Evolutionary conservation across 768 basidiomycete genomes (phyloP), one percentile per base, ranked within the genome.

Genomic region (Cystofilobasidium ferigula): DNA sequence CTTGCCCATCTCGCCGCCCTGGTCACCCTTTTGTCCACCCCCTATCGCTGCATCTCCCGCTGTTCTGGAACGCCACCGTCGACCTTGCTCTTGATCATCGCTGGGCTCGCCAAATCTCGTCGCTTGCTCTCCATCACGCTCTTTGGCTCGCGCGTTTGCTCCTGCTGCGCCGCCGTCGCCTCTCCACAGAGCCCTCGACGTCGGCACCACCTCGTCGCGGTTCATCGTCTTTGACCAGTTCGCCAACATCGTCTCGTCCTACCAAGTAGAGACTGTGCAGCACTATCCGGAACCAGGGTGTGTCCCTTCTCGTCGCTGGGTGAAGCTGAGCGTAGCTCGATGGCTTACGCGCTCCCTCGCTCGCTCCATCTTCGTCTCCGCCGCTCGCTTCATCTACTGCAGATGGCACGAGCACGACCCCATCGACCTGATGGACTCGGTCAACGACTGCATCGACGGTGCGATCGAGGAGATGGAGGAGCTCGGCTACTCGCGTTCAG

Each of bases 391-490:
- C n/a, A n/a, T n/a, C n/a, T n/a, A n/a, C 18, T 70, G 61, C n/a
- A 72, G 92, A 72, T 97, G 93, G 93, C 94, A 97, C 74, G 91
- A 93, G 69, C 95, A 98, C 76, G 86, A 94, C 73, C 84, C 89
- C 0, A 78, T 81, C 48, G 90, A 92, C 74, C 87, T 98, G 69
- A 83, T 86, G 71, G 77, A 82, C 64, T 81, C 84, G 68, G 86
- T 87, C 53, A 82, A 88, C 34, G 76, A 78, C 57, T 93, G 90
- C 75, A 86, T 98, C 63, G 80, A 82, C 51, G 81, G 82, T 63
- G 85, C 88, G 9, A 81, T 87, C 58, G 81, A 83, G 70, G 78
- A 81, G 61, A 79, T 99, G 70, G 87, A 89, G 72, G 80, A 77
- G 40, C 78, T 80, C 20, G 94, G 92, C 8, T 94, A 86, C 85